Conservation (phyloP, 2,329 filamentous ascomycete genomes). For the Aspergillus chevalieri region DNA sequence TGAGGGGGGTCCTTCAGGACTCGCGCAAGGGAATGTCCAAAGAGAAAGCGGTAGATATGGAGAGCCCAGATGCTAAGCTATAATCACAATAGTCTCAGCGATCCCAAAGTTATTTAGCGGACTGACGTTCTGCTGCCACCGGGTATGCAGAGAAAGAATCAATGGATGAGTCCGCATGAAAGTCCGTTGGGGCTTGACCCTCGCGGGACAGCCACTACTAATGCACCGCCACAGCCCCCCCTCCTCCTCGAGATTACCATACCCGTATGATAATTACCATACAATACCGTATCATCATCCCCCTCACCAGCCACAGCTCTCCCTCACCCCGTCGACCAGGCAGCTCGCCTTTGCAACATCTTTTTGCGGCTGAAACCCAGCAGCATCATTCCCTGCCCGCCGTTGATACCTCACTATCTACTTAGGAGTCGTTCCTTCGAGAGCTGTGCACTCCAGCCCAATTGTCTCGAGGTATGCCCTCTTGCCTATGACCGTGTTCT, state of each 20-base stretch:
- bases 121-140: neutral
- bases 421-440: neutral
- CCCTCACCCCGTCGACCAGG: neutral
- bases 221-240: conserved; percentile 28
- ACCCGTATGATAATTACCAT: conserved; percentile 10
- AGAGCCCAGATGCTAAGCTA: neutral
- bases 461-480: conserved; percentile 23
- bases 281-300: neutral
- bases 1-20: conserved; percentile 27
- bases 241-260: conserved; percentile 18
- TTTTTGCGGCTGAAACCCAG: neutral
- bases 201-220: conserved; percentile 20
- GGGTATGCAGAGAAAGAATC: neutral
- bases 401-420: neutral
- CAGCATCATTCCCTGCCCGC: neutral
- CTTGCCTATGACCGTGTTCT: conserved; percentile 17
- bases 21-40: neutral
- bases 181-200: conserved; percentile 17
- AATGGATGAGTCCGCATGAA: neutral
- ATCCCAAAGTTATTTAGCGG: neutral
- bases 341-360: conserved; percentile 4
- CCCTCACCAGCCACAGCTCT: conserved; percentile 23
- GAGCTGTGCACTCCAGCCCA: conserved; percentile 8
- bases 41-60: neutral
- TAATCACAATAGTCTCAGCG: neutral